Evolutionary conservation across 2,329 filamentous ascomycete species (phyloP).

Genomic region (Monilinia fructicola): DNA sequence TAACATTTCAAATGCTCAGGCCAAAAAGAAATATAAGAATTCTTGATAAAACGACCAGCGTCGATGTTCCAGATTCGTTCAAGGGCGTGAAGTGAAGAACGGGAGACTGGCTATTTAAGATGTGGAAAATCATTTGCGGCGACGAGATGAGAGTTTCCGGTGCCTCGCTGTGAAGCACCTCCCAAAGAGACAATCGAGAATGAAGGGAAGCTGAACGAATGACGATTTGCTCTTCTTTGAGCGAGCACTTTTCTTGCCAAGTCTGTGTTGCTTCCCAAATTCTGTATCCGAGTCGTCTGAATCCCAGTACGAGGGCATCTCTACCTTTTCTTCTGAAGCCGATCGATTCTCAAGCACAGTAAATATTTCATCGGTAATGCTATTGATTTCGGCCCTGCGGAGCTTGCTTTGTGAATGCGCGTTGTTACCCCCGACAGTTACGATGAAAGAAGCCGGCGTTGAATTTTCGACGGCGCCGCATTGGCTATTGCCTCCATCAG

Average conservation of each 20-base stretch:
- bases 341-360: background rate
- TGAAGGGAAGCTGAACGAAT: constrained; percentile 22
- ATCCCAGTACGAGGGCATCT: constrained; percentile 7
- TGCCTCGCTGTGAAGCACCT: constrained; percentile 26
- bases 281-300: constrained; percentile 25
- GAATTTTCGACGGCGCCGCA: constrained; percentile 58
- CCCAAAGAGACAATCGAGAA: constrained; percentile 25
- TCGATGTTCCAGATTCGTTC: constrained; percentile 16
- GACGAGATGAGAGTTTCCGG: background rate
- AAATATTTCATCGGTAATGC: background rate
- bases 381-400: background rate
- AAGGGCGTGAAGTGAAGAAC: background rate
- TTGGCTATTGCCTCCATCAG: constrained; percentile 56
- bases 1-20: constrained; percentile 28
- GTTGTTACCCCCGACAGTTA: constrained; percentile 32
- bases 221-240: background rate
- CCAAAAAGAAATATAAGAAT: constrained; percentile 25
- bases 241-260: constrained; percentile 23
- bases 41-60: constrained; percentile 26
- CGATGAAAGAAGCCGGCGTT: constrained; percentile 23
- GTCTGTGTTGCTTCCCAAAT: constrained; percentile 27
- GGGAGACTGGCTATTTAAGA: background rate
- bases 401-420: constrained; percentile 26
- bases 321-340: constrained; percentile 23
- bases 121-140: constrained; percentile 10